These are phyloP conservation scores for Mycena belliarum DNA, from an alignment of 768 basidiomycete species.

Conservation along the genomic window DNA sequence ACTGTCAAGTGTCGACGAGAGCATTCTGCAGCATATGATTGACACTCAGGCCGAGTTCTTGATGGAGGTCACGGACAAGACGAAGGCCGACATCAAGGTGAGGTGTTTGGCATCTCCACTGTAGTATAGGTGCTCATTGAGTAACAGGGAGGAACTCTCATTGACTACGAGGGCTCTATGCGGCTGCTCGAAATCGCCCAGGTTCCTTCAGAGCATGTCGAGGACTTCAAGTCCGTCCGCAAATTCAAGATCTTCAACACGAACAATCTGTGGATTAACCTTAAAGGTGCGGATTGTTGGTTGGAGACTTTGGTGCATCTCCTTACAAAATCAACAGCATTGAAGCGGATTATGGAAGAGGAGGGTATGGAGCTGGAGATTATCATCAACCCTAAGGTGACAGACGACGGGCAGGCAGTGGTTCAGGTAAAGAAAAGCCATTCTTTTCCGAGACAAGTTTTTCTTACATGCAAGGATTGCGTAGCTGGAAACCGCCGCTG, in stretches of 20 bases:
- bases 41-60: conserved; percentile 81
- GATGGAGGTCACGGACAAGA: conserved; percentile 97
- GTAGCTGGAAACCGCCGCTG: conserved; percentile 89
- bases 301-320: neutral
- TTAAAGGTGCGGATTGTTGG: conserved; percentile 53
- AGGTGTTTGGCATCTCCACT: neutral
- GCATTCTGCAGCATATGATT: conserved; percentile 86
- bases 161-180: conserved; percentile 88
- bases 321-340: conserved; percentile 49
- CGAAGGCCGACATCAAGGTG: conserved; percentile 77
- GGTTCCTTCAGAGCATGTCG: conserved; percentile 89
- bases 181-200: conserved; percentile 93
- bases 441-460: conserved; percentile 14
- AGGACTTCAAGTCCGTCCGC: conserved; percentile 90
- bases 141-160: conserved; percentile 77
- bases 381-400: conserved; percentile 89
- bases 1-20: conserved; percentile 66
- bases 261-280: conserved; percentile 80
- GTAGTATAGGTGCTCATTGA: neutral
- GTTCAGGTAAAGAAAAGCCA: conserved; percentile 62
- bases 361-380: conserved; percentile 92
- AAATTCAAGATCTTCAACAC: conserved; percentile 96
- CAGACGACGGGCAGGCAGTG: conserved; percentile 83
- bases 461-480: conserved; percentile 18
- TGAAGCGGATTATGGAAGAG: conserved; percentile 87